These are phyloP conservation scores for Globisporangium perplexum DNA, from an alignment of 352 stramenopile genomes.

Conservation along the genomic window DNA sequence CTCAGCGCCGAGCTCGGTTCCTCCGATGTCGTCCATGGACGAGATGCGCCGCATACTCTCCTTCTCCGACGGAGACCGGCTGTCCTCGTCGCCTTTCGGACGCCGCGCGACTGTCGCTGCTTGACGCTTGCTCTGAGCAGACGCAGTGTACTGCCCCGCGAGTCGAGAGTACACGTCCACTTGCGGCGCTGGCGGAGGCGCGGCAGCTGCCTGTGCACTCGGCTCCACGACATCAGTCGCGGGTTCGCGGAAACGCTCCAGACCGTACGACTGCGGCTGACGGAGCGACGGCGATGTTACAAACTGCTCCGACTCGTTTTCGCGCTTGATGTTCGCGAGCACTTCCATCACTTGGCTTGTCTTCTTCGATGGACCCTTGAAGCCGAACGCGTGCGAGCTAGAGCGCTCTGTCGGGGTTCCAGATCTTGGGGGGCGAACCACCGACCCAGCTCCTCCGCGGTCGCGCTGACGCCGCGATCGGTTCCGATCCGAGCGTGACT, in stretches of 20 bases:
- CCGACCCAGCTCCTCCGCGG: slow-evolving; percentile 21
- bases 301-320: slow-evolving; percentile 64
- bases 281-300: slow-evolving; percentile 33
- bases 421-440: slow-evolving; percentile 41
- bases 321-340: slow-evolving; percentile 76
- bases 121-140: slow-evolving; percentile 78
- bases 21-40: slow-evolving; percentile 11
- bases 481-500: slow-evolving; percentile 67
- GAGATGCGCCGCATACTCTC: slow-evolving; percentile 12
- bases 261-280: slow-evolving; percentile 40
- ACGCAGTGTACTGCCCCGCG: slow-evolving; percentile 76
- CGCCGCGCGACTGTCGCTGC: slow-evolving; percentile 24
- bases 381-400: slow-evolving; percentile 26
- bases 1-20: slow-evolving; percentile 15
- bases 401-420: slow-evolving; percentile 52
- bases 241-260: slow-evolving; percentile 10
- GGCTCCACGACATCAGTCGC: slow-evolving; percentile 10
- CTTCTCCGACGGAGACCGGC: slow-evolving; percentile 19
- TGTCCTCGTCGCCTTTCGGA: slow-evolving; percentile 26
- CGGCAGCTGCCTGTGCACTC: slow-evolving; percentile 10
- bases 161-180: slow-evolving; percentile 78
- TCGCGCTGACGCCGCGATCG: slow-evolving; percentile 66
- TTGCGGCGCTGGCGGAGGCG: slow-evolving; percentile 51
- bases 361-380: slow-evolving; percentile 52
- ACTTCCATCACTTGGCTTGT: slow-evolving; percentile 74